These are phyloP conservation scores for Fraxinus dipetala DNA, from an alignment of 305 asterid species.

Conservation along the genomic window DNA sequence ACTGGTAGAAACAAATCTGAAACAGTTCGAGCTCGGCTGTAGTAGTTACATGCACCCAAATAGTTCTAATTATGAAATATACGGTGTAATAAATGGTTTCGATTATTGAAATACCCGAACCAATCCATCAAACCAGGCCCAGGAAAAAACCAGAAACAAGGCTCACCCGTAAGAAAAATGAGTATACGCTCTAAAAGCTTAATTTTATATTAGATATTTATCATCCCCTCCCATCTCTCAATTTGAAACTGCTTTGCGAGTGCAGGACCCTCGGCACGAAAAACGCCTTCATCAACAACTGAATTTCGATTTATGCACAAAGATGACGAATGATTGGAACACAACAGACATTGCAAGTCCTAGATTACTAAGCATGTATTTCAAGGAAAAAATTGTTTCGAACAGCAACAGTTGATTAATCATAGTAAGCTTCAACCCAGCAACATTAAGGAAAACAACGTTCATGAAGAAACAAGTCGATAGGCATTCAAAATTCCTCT, in stretches of 20 bases:
- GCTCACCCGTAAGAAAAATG: not conserved
- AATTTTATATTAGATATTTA: no score
- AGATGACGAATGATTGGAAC: not conserved
- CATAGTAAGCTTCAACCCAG: not conserved
- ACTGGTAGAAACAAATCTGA: not conserved
- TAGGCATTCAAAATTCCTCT: not conserved
- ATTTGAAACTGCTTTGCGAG: not conserved
- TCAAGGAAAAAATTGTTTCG: not conserved
- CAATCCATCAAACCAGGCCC: not conserved
- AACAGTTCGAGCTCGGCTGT: not conserved
- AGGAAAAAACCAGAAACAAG: not conserved
- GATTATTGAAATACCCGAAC: no score
- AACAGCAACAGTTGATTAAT: not conserved
- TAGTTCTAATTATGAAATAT: no score
- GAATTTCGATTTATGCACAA: not conserved
- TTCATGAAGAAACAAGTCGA: not conserved
- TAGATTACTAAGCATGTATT: not conserved
- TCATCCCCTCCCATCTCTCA: no score
- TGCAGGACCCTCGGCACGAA: not conserved
- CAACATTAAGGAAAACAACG: not conserved
- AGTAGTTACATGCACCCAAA: no score
- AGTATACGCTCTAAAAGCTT: not conserved
- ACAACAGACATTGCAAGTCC: not conserved
- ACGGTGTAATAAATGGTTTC: no score
- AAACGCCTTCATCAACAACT: not conserved